Percentiles rank a stretch among this genome's conserved stretches.
Conservation (phyloP, 2,329 filamentous ascomycete species). For the Aspergillus sclerotialis region DNA sequence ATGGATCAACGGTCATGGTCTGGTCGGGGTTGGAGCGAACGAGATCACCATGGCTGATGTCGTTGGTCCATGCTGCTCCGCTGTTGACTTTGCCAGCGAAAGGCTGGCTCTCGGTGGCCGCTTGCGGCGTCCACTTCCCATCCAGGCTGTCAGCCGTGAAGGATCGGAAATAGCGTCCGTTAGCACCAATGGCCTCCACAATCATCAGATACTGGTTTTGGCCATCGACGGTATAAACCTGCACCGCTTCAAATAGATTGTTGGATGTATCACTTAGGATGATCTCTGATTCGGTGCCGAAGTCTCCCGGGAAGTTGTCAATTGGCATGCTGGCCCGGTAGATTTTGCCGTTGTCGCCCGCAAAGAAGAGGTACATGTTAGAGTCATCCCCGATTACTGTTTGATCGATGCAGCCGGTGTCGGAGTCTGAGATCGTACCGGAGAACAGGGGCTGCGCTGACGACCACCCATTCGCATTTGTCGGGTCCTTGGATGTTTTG, state of each 20-base stretch:
- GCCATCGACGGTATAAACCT: slow-evolving; percentile 56
- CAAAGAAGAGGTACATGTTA: slow-evolving; percentile 63
- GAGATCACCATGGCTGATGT: slow-evolving; percentile 61
- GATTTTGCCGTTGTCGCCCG: slow-evolving; percentile 60
- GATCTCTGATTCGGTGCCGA: slow-evolving; percentile 46
- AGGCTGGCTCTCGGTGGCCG: slow-evolving; percentile 48
- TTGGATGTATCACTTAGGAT: slow-evolving; percentile 48
- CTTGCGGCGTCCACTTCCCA: slow-evolving; percentile 54
- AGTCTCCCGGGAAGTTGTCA: slow-evolving; percentile 54
- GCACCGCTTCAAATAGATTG: slow-evolving; percentile 60
- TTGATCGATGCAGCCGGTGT: slow-evolving; percentile 56
- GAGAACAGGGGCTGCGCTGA: slow-evolving; percentile 49
- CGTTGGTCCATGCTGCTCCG: slow-evolving; percentile 58
- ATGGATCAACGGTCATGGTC: slow-evolving; percentile 57
- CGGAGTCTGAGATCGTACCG: slow-evolving; percentile 44
- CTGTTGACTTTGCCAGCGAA: slow-evolving; percentile 63
- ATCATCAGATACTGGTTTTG: slow-evolving; percentile 58
- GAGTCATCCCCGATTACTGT: slow-evolving; percentile 54
- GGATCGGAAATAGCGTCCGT: slow-evolving; percentile 60
- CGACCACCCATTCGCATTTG: slow-evolving; percentile 53
- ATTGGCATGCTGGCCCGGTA: slow-evolving; percentile 60
- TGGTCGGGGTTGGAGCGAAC: slow-evolving; percentile 52
- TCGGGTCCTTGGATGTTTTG: slow-evolving; percentile 52
- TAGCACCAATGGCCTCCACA: slow-evolving; percentile 54
- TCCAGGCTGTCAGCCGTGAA: slow-evolving; percentile 54